These are phyloP conservation scores for Rugonectria rugulosa DNA, from an alignment of 2,329 filamentous ascomycete genomes.

Conservation along the genomic window DNA sequence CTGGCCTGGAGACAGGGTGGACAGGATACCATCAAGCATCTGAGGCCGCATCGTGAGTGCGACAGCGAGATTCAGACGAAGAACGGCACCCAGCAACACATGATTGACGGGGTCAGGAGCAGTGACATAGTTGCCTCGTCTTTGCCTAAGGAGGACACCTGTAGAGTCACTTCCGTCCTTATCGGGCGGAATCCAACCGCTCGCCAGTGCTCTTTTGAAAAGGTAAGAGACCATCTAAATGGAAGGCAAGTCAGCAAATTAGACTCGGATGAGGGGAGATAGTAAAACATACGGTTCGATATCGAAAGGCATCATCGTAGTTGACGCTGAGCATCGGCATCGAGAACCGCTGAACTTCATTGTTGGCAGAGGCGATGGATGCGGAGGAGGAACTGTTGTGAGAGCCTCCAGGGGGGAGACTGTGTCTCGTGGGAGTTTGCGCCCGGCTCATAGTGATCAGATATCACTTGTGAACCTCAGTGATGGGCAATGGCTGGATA, in stretches of 20 bases:
- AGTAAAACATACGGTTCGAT: slow-evolving; percentile 2
- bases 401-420: not conserved
- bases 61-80: not conserved
- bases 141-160: slow-evolving; percentile 7
- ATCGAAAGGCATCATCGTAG: slow-evolving; percentile 10
- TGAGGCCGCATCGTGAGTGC: slow-evolving; percentile 17
- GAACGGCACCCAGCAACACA: slow-evolving; percentile 2
- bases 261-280: fast-evolving
- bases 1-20: not conserved
- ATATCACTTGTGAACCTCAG: not conserved
- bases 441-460: slow-evolving; percentile 4
- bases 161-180: slow-evolving; percentile 1
- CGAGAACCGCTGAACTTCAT: slow-evolving; percentile 1
- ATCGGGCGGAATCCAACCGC: not conserved
- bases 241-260: not conserved
- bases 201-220: slow-evolving; percentile 12
- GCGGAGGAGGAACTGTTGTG: slow-evolving; percentile 1
- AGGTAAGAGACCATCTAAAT: slow-evolving; percentile 9
- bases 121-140: slow-evolving; percentile 9
- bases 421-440: slow-evolving; percentile 5
- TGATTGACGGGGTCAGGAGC: not conserved
- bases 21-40: slow-evolving; percentile 12
- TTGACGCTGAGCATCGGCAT: not conserved
- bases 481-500: not conserved
- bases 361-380: slow-evolving; percentile 1